phyloP scores from a whole-genome alignment of 495 filamentous ascomycete species.

The Trichoderma erinaceum region DNA sequence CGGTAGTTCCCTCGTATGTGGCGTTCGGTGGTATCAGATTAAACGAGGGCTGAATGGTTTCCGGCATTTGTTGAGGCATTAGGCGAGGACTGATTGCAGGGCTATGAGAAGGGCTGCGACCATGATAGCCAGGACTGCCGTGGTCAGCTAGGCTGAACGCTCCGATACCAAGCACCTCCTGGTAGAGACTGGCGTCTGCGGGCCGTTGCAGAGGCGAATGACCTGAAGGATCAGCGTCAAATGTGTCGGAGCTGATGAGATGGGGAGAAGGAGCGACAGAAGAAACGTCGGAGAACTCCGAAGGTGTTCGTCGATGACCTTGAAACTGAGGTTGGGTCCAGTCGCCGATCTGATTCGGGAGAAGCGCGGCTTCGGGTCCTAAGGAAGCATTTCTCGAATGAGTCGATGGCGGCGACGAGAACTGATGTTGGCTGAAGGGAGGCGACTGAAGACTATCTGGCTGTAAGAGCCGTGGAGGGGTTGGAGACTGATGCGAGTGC shows the following conservation, averaged over 20 bases:
- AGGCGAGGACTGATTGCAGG: conserved; percentile 81
- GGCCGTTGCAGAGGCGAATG: conserved; percentile 75
- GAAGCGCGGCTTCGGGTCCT: conserved; percentile 68
- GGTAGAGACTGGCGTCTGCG: conserved; percentile 66
- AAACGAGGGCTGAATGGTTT: conserved; percentile 45
- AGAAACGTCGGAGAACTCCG: conserved; percentile 82
- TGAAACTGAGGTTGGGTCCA: conserved; percentile 73
- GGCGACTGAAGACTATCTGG: conserved; percentile 53
- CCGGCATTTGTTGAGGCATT: conserved; percentile 62
- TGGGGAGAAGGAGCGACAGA: conserved; percentile 78
- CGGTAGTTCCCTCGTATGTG: conserved; percentile 37
- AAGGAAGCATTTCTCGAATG: conserved; percentile 78
- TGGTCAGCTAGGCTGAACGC: conserved; percentile 79
- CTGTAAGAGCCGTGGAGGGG: conserved; percentile 65
- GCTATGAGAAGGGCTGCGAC: conserved; percentile 72
- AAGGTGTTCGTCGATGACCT: conserved; percentile 73
- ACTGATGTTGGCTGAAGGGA: conserved; percentile 51
- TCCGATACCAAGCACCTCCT: conserved; percentile 69
- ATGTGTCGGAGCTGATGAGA: conserved; percentile 68
- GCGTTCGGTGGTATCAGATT: conserved; percentile 43
- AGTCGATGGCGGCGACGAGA: conserved; percentile 44
- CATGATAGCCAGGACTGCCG: conserved; percentile 47
- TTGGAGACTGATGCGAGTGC: conserved; percentile 52
- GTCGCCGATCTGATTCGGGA: conserved; percentile 55
- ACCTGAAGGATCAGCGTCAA: conserved; percentile 65